phyloP scores from a whole-genome alignment of 208 protist genomes.

The Acanthamoeba divionensis region DNA sequence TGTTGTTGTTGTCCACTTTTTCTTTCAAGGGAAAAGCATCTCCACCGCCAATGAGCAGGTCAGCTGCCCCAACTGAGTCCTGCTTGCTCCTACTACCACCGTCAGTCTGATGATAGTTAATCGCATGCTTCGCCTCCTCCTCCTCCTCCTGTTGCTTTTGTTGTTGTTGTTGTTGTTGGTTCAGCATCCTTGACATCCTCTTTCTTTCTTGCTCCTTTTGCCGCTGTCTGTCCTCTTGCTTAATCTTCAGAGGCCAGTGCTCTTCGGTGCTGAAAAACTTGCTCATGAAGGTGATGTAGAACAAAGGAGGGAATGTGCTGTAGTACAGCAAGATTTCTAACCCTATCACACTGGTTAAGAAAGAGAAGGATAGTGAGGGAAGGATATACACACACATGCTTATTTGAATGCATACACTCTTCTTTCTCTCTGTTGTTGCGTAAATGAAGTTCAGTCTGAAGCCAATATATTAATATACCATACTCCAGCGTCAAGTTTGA shows the following conservation, averaged over 20 bases:
- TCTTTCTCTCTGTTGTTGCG: no score
- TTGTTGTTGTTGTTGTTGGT: neutral
- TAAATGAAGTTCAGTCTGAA: neutral
- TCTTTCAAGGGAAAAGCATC: no score
- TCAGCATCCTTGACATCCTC: neutral
- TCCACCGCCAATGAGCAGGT: no score
- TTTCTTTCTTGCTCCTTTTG: neutral
- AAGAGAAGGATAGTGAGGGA: neutral
- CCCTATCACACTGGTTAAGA: neutral
- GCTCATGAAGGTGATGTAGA: slow-evolving; percentile 13
- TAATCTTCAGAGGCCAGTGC: slow-evolving; percentile 26
- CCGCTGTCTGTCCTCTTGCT: neutral
- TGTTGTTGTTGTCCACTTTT: no score
- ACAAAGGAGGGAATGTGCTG: neutral
- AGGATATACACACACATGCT: no score
- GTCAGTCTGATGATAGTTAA: no score
- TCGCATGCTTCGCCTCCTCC: no score
- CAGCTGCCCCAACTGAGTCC: no score
- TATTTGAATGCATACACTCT: no score
- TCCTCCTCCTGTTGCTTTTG: neutral
- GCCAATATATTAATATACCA: neutral
- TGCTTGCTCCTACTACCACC: no score
- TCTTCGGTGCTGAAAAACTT: neutral
- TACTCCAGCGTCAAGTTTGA: neutral
- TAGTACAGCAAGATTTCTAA: slow-evolving; percentile 27